Evolutionary conservation across 768 basidiomycete species (phyloP), one percentile per base, ranked within the genome.

Genomic region (Hypsizygus marmoreus): DNA sequence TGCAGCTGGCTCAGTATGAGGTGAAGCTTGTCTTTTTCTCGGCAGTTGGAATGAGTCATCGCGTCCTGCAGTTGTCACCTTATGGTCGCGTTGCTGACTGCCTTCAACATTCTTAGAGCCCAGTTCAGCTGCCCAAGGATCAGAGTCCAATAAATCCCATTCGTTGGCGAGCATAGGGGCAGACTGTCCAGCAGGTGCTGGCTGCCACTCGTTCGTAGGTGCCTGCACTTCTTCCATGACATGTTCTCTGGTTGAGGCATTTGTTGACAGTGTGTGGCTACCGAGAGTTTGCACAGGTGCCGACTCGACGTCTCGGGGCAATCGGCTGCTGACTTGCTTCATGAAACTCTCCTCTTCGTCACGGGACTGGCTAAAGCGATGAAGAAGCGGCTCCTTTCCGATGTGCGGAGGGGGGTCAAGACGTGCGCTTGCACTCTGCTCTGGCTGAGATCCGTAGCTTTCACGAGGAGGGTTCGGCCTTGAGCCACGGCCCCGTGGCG

Each of bases 391-490:
- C 39, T 12, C 30, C 36, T 25, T 23, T 34, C 14, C 10, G 36
- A 22, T 49, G 52, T 43, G n/a, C n/a, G 43, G 44, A 25, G 30
- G 35, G 26, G 36, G 43, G 28, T 53, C 31, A 17, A 38, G 44
- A 41, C 36, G 47, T 40, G 24, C 14, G 20, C 17, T 25, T 24
- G n/a, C n/a, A n/a, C 19, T 30, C 13, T 20, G 39, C 14, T 37
- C 11, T 13, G 16, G n/a, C 6, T 14, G 30, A 44, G 36, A 34
- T 16, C 30, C 28, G 13, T 19, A 31, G 34, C 20, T 16, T 13
- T 38, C 13, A 26, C 29, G 36, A 30, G 35, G 40, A 23, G 28
- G 4, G 12, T 19, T 14, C 8, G n/a, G 23, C 13, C 33, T 34
- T 29, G 31, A 40, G 24, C 12, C 12, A 8, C 26, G 9, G n/a